A percentile compares a stretch with the other conserved stretches of the same genome.
phyloP scores from a whole-genome alignment of 352 stramenopile species.

The Halophytophthora polymorphica region DNA sequence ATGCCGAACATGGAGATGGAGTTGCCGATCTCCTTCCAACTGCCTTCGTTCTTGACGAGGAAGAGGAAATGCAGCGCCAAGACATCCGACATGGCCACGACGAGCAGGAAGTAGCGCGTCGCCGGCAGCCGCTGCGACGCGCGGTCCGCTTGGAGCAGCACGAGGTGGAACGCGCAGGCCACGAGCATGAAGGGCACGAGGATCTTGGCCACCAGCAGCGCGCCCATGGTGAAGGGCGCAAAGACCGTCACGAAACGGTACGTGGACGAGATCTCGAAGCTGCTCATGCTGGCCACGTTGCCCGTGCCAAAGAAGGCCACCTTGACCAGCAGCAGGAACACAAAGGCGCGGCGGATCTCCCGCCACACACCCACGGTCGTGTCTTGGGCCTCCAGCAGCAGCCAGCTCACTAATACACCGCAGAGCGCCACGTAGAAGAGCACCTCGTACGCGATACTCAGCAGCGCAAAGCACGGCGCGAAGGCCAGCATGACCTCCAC shows the following conservation, averaged over 20 bases:
- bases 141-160: conserved; percentile 22
- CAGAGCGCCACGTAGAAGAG: conserved; percentile 70
- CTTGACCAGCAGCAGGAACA: conserved; percentile 78
- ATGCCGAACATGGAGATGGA: conserved; percentile 87
- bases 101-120: conserved; percentile 64
- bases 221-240: conserved; percentile 78
- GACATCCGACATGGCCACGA: conserved; percentile 78
- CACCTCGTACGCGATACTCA: conserved; percentile 87
- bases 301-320: conserved; percentile 85
- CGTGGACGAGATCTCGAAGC: conserved; percentile 83
- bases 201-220: conserved; percentile 75
- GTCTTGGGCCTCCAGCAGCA: conserved; percentile 45
- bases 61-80: conserved; percentile 84
- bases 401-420: conserved; percentile 56
- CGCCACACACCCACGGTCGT: conserved; percentile 10
- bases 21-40: conserved; percentile 87
- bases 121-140: conserved; percentile 23
- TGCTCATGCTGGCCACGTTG: conserved; percentile 86
- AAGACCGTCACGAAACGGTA: conserved; percentile 86
- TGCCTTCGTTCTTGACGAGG: conserved; percentile 80
- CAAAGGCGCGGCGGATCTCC: conserved; percentile 69
- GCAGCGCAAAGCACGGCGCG: conserved; percentile 54
- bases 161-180: conserved; percentile 58
- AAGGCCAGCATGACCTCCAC: conserved; percentile 58
- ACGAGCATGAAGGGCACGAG: conserved; percentile 80